phyloP scores from a whole-genome alignment of 345 rosid species.

The Gossypium rotundifolium region DNA sequence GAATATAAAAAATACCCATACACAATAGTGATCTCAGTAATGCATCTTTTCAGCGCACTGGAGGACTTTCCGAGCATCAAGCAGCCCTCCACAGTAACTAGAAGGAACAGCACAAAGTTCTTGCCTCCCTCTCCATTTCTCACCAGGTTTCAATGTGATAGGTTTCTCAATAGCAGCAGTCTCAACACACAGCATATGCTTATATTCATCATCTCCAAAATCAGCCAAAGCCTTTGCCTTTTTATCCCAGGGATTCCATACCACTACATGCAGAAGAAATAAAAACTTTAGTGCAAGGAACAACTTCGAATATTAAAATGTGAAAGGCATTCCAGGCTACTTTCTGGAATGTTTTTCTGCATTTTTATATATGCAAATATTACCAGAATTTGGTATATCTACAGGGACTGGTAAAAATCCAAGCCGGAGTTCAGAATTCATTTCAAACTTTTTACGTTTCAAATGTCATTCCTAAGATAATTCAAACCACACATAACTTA shows the following conservation, averaged over 20 bases:
- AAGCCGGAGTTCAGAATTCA: neutral
- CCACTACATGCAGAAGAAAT: slow-evolving; percentile 44
- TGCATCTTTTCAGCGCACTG: slow-evolving; percentile 33
- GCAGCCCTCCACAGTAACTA: slow-evolving; percentile 93
- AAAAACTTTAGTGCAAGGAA: neutral
- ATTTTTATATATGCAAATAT: neutral
- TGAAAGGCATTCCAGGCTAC: neutral
- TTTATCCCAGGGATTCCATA: slow-evolving; percentile 99
- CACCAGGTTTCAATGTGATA: slow-evolving; percentile 84
- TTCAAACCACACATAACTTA: too few species aligned
- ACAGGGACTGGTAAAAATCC: neutral
- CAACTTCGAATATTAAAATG: neutral
- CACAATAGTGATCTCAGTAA: slow-evolving; percentile 15
- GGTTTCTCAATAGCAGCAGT: slow-evolving; percentile 78
- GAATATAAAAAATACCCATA: slow-evolving; percentile 26
- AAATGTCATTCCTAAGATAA: too few species aligned
- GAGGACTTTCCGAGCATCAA: slow-evolving; percentile 82
- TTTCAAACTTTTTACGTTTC: neutral
- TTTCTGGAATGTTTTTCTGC: neutral
- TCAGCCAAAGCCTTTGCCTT: slow-evolving; percentile 81
- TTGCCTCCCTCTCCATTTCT: slow-evolving; percentile 91
- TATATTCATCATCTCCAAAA: slow-evolving; percentile 92
- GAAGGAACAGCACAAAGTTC: slow-evolving; percentile 90
- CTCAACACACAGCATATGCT: slow-evolving; percentile 93
- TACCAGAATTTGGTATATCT: neutral